Conservation (phyloP, 106 monocot genomes). For the Dendrobium huoshanense region DNA sequence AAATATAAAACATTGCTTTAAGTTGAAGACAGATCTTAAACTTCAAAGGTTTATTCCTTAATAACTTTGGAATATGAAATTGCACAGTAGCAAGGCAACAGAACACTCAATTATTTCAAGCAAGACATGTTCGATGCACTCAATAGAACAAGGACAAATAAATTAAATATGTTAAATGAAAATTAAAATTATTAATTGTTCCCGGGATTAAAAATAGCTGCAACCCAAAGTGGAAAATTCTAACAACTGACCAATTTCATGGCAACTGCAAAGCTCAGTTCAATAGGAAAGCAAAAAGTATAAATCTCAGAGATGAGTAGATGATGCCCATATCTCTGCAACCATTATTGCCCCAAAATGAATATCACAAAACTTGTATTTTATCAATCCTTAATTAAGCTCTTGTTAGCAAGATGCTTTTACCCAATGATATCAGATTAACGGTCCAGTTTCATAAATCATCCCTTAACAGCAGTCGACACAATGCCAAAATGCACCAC, state of each 20-base stretch:
- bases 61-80: neutral
- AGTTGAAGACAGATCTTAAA: neutral
- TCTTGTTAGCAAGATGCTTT: neutral
- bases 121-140: neutral
- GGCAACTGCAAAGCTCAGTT: neutral
- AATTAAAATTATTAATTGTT: neutral
- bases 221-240: neutral
- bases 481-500: neutral
- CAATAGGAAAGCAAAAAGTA: neutral
- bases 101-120: neutral
- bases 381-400: neutral
- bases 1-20: neutral
- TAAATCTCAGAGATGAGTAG: neutral
- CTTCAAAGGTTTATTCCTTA: neutral
- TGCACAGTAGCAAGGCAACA: neutral
- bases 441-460: neutral
- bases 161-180: neutral
- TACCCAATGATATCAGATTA: neutral
- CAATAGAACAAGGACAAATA: neutral
- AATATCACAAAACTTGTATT: neutral
- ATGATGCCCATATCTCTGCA: neutral
- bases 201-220: neutral
- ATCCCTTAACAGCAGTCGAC: neutral
- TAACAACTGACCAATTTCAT: neutral
- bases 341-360: neutral